Evolutionary conservation across 371 early-diverging fungal genomes (phyloP).

Genomic region (Synchytrium microbalum): DNA sequence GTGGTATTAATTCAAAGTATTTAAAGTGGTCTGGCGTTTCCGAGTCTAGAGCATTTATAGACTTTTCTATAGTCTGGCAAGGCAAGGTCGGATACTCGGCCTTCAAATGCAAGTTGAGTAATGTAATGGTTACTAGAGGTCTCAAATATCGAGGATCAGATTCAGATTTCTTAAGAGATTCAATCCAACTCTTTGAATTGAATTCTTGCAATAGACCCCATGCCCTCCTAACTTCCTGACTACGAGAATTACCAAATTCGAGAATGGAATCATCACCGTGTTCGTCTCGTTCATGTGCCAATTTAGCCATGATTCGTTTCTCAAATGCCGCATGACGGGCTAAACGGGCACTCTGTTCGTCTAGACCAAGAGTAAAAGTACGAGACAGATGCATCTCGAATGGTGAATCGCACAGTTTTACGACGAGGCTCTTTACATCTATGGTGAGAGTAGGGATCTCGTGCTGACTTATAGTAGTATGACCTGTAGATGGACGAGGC

Average conservation of each 20-base stretch:
- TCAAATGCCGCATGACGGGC: conserved; percentile 51
- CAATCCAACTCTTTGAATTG: conserved; percentile 49
- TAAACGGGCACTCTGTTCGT: conserved; percentile 42
- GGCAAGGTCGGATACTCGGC: conserved; percentile 41
- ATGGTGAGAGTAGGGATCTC: conserved; percentile 19
- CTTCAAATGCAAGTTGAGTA: conserved; percentile 26
- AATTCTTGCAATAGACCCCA: conserved; percentile 32
- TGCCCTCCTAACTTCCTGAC: neutral
- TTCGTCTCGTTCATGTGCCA: conserved; percentile 18
- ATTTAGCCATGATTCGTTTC: conserved; percentile 37
- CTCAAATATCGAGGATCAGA: conserved; percentile 26
- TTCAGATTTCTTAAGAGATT: conserved; percentile 8
- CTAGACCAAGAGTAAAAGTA: conserved; percentile 43
- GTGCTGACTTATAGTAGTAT: conserved; percentile 9
- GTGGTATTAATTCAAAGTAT: conserved; percentile 51
- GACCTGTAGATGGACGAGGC: conserved; percentile 13
- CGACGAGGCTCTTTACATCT: conserved; percentile 6
- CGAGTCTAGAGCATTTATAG: conserved; percentile 53
- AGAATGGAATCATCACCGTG: neutral
- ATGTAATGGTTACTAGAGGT: conserved; percentile 38
- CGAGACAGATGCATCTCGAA: conserved; percentile 45
- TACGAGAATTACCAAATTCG: neutral
- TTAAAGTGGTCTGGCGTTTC: conserved; percentile 43
- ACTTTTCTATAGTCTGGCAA: conserved; percentile 39
- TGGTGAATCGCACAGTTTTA: conserved; percentile 42